Evolutionary conservation across 2,329 filamentous ascomycete species (phyloP), one percentile per base, ranked within the genome.

Genomic region (Amauroascus niger): DNA sequence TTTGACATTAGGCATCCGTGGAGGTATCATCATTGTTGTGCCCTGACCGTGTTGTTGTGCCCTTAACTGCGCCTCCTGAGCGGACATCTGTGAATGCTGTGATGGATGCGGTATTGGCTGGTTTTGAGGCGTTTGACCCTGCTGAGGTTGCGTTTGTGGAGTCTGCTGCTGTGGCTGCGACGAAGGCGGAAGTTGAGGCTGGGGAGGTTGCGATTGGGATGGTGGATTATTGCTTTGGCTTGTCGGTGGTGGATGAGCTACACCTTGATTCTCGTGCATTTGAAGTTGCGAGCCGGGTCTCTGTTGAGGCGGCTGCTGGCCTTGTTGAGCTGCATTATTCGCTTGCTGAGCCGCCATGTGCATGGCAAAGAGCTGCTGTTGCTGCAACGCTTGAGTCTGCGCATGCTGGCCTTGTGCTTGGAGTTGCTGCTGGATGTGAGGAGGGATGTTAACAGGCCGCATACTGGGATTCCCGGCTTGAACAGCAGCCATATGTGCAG

Each of bases 401-500:
- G 64, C 63, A 54, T 72, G 68, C 9, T 68, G 57, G n/a, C 55
- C 57, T 51, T 60, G 58, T 16, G 54, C 44, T 45, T 58, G 66
- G 58, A 72, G 62, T 57, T 73, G 67, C 55, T 69, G 69, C 55
- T 70, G 70, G 35, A 71, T 62, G 51, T 71, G 69, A 63, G 71
- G 67, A 55, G 65, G 63, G 44, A 69, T 58, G 50, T 67, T 69
- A 18, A 69, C 63, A 22, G 67, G 67, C 50, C 68, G 67, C 67
- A 72, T 70, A 45, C 59, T 64, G 7, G 67, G 68, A 52, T 73
- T 65, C 7, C 54, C 69, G 9, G 60, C 64, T 48, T 73, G 71
- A 65, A 73, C 70, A 30, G 70, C 69, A 54, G 70, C 70, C 55
- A 74, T 59, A 55, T 74, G 71, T 24, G 70, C 71, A 43, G 69